Evolutionary conservation across 495 filamentous ascomycete genomes (phyloP), one percentile per base, ranked within the genome.

Genomic region (Glonium stellatum): DNA sequence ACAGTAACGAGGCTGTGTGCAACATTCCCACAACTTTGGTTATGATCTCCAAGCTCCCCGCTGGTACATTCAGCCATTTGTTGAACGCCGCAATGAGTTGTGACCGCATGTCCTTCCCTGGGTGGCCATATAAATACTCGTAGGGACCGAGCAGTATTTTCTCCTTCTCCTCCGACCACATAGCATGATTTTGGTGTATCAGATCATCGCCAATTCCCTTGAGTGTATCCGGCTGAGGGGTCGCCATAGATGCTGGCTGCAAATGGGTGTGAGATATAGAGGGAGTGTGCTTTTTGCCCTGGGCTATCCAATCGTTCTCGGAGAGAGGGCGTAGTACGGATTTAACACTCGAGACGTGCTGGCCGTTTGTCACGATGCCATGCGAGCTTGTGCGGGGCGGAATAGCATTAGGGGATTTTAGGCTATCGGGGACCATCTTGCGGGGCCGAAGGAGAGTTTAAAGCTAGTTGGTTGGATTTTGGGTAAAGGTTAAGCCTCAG

Each of bases 71-170:
- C 18, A 98, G 76, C 88, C 87, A 97, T 36, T 79, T 80, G 69
- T 98, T 90, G 75, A 98, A 98, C 31, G 92, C 90, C 47, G 86
- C 80, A 68, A 97, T 90, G 61, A 96, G 78, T 69, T 89, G 87
- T 0, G 84, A 78, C 23, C 93, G 85, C 47, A 98, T 85, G 70
- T 97, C 91, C 69, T 97, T 97, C 55, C 95, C 95, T 1, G 92
- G 93, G 62, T 91, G 84, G 19, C 81, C 76, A 62, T 85, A 78
- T 64, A 98, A 83, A 68, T 98, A 97, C 58, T 96, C 88, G 66
- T 84, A 98, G 0, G 93, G 95, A 0, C 85, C 92, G 35, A 87
- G 76, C 12, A 97, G 74, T 49, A 96, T 88, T 73, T 81, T 71
- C 57, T 77, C 75, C 54, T 77, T 77, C 49, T 72, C 70, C 12